A percentile compares a stretch with the other conserved stretches of the same genome.
Conservation (phyloP, 305 asterid genomes). For the Euphrasia arctica region DNA sequence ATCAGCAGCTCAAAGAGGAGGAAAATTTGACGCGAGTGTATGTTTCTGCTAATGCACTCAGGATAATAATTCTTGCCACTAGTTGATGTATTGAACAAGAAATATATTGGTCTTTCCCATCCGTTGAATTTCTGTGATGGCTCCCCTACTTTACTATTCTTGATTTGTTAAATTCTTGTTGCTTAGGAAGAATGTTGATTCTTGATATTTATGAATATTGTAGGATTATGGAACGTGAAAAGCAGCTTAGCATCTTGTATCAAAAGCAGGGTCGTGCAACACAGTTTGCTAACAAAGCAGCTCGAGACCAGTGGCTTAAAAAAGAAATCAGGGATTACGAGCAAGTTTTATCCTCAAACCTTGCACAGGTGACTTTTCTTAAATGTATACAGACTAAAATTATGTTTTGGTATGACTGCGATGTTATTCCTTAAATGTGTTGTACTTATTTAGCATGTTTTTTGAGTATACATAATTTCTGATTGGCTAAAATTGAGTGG, state of each 20-base stretch:
- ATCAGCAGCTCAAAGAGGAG: constrained; percentile 69
- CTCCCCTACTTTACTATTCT: constrained; percentile 4
- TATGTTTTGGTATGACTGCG: constrained; percentile 19
- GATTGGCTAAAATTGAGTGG: constrained; percentile 14
- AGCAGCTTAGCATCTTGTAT: constrained; percentile 96
- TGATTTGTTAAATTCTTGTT: constrained; percentile 20
- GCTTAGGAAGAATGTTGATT: constrained; percentile 12
- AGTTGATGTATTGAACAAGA: constrained; percentile 18
- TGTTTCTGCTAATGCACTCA: constrained; percentile 24
- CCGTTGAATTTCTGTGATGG: constrained; percentile 14
- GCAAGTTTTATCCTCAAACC: constrained; percentile 76
- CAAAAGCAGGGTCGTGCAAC: constrained; percentile 99
- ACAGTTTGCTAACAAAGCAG: constrained; percentile 85
- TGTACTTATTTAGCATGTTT: constrained; percentile 16
- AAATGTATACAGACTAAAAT: constrained; percentile 11
- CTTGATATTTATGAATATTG: constrained; percentile 21
- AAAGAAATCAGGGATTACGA: constrained; percentile 89
- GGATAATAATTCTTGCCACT: constrained; percentile 17
- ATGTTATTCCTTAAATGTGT: constrained; percentile 14
- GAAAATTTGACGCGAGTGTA: constrained; percentile 87
- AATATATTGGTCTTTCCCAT: constrained; percentile 10
- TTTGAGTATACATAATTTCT: constrained; percentile 11
- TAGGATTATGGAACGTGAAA: constrained; percentile 96
- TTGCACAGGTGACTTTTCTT: constrained; percentile 55
- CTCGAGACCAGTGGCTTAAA: constrained; percentile 90